Evolutionary conservation across 441 rosid genomes (phyloP).

Genomic region (Corymbia calophylla): DNA sequence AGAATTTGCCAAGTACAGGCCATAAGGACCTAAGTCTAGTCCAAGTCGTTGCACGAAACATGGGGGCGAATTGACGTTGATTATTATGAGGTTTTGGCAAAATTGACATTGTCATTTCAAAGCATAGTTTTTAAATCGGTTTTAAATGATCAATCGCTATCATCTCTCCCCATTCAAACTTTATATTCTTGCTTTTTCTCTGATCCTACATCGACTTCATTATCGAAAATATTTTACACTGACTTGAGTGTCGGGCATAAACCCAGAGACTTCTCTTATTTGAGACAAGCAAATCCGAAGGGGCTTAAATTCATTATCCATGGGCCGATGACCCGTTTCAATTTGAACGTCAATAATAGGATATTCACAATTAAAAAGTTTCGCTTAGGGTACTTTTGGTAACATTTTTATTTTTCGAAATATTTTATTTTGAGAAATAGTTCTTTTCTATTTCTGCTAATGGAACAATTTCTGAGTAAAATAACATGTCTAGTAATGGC

Average conservation of each 20-base stretch:
- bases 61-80: background rate
- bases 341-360: background rate
- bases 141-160: background rate
- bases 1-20: background rate
- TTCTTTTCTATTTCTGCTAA: too few relatives aligned
- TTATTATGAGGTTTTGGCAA: background rate
- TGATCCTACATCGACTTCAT: background rate
- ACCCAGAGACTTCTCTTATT: background rate
- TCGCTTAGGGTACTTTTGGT: background rate
- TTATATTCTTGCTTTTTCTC: background rate
- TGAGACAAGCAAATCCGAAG: background rate
- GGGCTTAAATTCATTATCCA: background rate
- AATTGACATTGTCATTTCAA: background rate
- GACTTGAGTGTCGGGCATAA: background rate
- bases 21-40: background rate
- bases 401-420: too few relatives aligned
- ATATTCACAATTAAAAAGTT: background rate
- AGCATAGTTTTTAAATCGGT: background rate
- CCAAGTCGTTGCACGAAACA: background rate
- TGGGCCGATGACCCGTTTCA: background rate
- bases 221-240: background rate
- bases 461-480: too few relatives aligned
- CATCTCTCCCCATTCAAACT: background rate
- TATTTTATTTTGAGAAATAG: too few relatives aligned
- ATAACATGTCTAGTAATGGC: too few relatives aligned